phyloP scores from a whole-genome alignment of 2,329 filamentous ascomycete genomes.

The Sporothrix globosa region DNA sequence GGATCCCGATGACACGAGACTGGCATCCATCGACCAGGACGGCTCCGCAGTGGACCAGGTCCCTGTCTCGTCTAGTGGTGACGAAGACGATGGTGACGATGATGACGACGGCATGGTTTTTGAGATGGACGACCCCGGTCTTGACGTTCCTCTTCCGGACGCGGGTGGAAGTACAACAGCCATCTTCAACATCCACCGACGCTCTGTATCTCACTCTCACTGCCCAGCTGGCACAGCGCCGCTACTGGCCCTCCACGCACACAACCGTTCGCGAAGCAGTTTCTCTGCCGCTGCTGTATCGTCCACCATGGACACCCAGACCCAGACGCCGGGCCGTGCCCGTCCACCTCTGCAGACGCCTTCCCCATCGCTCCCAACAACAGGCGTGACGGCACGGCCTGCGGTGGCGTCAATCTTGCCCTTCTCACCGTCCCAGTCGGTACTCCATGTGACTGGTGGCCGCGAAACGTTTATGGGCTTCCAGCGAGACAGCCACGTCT shows the following conservation, averaged over 20 bases:
- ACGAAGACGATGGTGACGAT: background rate
- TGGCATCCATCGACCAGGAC: background rate
- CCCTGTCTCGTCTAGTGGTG: no score
- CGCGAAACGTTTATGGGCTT: constrained; percentile 17
- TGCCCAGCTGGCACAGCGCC: background rate
- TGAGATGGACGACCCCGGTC: background rate
- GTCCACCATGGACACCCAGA: background rate
- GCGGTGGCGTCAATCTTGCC: background rate
- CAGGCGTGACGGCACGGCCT: background rate
- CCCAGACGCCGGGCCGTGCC: no score
- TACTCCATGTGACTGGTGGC: background rate
- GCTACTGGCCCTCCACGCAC: background rate
- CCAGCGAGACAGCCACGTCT: background rate
- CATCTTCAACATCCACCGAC: background rate
- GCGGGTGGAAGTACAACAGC: background rate
- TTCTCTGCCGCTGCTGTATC: background rate
- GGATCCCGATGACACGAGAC: background rate
- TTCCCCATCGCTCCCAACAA: background rate
- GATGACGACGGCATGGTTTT: background rate
- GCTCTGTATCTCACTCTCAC: background rate
- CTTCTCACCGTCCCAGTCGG: background rate
- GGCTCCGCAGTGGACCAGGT: no score
- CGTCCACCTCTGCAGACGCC: background rate
- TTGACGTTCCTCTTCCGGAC: background rate
- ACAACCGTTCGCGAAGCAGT: background rate